Evolutionary conservation across 345 rosid genomes (phyloP), one percentile per base, ranked within the genome.

Genomic region (Garcia nutans): DNA sequence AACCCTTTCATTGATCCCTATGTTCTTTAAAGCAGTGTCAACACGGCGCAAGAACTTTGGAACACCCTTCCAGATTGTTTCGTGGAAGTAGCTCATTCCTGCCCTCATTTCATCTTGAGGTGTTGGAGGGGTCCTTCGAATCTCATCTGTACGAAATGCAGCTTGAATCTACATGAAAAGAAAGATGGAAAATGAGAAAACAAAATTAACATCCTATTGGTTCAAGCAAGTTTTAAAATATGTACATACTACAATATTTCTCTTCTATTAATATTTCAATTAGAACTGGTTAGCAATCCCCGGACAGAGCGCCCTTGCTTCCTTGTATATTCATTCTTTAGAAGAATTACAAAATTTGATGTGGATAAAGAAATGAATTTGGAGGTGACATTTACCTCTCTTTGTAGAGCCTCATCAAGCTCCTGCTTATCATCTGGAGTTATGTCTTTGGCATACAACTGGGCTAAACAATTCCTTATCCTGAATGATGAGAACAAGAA

Each of bases 41-140:
- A 96, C 90, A 41, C 99, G 97, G 5, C 99, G 98, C 81, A 96
- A 88, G 88, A 96, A 96, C 81, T 89, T 93, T 3, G 99, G 98
- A 49, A 96, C 98, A 72, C 99, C 99, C 65, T 96, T 92, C 99
- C 99, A 96, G 66, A 96, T 89, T 70, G 99, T 96, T 85, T 96
- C 99, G 60, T 93, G 99, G 85, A 96, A 96, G 82, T 95, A 95
- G 77, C 99, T 95, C 99, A 95, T 93, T 77, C 99, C 99, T 33
- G 93, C 96, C 78, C 99, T 90, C 99, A 93, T 96, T 76, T 96
- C 99, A 88, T 96, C 99, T 81, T 96, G 99, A 0, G 99, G 99
- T 56, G 99, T 88, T 0, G 99, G 99, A 76, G 97, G 93, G 20
- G 98, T 93, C 86, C 99, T 93, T 62, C 97, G 89, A 59, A 96